phyloP scores from a whole-genome alignment of 2,329 filamentous ascomycete genomes.

The Aspergillus sp. region DNA sequence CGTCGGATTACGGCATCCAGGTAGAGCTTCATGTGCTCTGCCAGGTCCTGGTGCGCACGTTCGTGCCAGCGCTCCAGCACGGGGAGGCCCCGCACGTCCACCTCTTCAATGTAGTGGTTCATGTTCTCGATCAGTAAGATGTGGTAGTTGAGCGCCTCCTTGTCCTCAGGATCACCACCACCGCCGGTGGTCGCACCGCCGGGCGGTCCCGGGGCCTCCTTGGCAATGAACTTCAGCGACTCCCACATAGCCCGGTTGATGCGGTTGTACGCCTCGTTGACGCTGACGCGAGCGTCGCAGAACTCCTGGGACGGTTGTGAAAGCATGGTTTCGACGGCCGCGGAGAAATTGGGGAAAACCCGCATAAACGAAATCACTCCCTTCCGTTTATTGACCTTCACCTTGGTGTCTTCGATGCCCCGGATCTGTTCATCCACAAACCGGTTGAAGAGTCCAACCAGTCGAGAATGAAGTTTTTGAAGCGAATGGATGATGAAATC shows the following conservation, averaged over 20 bases:
- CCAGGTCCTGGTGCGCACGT: conserved; percentile 67
- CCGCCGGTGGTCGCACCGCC: conserved; percentile 35
- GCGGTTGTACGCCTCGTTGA: conserved; percentile 80
- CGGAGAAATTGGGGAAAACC: conserved; percentile 80
- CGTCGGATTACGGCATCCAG: conserved; percentile 79
- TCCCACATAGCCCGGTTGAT: conserved; percentile 96
- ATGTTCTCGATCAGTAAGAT: conserved; percentile 97
- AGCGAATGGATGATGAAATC: conserved; percentile 76
- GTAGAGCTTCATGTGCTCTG: conserved; percentile 81
- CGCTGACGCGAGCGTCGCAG: conserved; percentile 62
- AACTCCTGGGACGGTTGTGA: conserved; percentile 46
- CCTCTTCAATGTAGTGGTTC: conserved; percentile 93
- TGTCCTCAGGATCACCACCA: conserved; percentile 68
- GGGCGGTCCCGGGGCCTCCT: conserved; percentile 49
- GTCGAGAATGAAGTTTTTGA: conserved; percentile 66
- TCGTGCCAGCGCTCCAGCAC: conserved; percentile 77
- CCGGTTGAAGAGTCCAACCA: conserved; percentile 70
- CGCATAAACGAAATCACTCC: conserved; percentile 93
- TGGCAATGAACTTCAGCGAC: conserved; percentile 88
- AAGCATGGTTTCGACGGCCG: conserved; percentile 77
- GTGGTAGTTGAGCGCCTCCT: conserved; percentile 94
- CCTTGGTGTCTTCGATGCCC: conserved; percentile 94
- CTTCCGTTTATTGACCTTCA: conserved; percentile 97
- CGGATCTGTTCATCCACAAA: conserved; percentile 93
- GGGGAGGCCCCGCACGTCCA: conserved; percentile 64